Evolutionary conservation across 176 grass and related monocot species (phyloP).

Genomic region (Puya raimondii): DNA sequence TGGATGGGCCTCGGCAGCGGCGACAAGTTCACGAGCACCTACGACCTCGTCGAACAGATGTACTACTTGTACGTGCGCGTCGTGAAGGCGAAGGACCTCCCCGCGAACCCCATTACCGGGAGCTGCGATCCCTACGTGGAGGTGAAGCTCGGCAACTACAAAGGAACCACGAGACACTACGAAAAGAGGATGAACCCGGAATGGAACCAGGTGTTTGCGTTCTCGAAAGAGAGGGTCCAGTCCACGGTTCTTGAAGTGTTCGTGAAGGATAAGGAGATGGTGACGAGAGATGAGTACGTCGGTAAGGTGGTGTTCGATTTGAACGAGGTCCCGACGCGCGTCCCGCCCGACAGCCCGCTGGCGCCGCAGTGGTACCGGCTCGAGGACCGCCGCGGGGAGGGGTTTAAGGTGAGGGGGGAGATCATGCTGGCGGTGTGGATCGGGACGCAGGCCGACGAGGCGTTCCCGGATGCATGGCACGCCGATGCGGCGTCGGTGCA

Average conservation of each 20-base stretch:
- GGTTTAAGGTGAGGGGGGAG: conserved; percentile 18
- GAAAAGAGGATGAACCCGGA: conserved; percentile 31
- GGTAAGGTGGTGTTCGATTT: conserved; percentile 55
- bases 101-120: conserved; percentile 22
- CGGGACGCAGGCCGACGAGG: conserved; percentile 24
- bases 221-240: conserved; percentile 51
- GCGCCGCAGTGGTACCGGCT: conserved; percentile 74
- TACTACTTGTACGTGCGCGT: conserved; percentile 70
- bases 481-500: conserved; percentile 14
- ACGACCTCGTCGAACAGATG: conserved; percentile 82
- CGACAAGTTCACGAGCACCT: conserved; percentile 46
- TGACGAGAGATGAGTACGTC: conserved; percentile 35
- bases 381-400: conserved; percentile 11
- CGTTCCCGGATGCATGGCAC: conserved; percentile 22
- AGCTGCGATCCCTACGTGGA: conserved; percentile 48
- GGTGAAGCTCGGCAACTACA: conserved; percentile 54
- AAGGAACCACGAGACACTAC: conserved; percentile 35
- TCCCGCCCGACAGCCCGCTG: conserved; percentile 71
- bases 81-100: conserved; percentile 58
- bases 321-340: conserved; percentile 44
- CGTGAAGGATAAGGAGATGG: conserved; percentile 37
- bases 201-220: conserved; percentile 83
- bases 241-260: conserved; percentile 55
- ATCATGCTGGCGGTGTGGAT: conserved; percentile 26
- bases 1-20: conserved; percentile 9